Conservation (phyloP, 2,329 filamentous ascomycete species). For the Mollisiaceae sp. region DNA sequence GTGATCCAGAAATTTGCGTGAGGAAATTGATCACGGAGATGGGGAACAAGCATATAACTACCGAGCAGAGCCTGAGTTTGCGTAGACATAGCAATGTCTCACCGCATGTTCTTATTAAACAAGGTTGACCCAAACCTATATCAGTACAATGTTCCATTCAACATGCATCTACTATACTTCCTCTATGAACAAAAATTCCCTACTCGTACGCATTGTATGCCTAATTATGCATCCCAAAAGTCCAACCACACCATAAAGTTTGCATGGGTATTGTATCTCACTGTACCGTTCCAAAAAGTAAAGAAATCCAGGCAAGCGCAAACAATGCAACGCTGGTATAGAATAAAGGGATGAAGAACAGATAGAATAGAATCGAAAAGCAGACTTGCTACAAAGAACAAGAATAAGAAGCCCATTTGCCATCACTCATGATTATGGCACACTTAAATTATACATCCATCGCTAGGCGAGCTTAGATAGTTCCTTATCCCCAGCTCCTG, state of each 20-base stretch:
- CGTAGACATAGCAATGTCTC: no score
- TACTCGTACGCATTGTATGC: background rate
- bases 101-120: background rate
- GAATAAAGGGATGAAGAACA: slow-evolving; percentile 8
- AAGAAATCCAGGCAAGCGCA: slow-evolving; percentile 27
- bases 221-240: slow-evolving; percentile 3
- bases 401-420: background rate
- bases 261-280: slow-evolving; percentile 9
- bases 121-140: background rate
- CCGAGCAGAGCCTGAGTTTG: no score
- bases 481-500: slow-evolving; percentile 19
- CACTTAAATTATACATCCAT: slow-evolving; percentile 3
- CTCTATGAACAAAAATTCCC: slow-evolving; percentile 4
- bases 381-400: slow-evolving; percentile 16
- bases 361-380: slow-evolving; percentile 5
- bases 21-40: no score
- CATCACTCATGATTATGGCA: background rate
- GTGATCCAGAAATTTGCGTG: no score
- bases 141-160: background rate
- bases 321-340: slow-evolving; percentile 31
- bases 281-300: background rate
- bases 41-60: no score
- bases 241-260: background rate
- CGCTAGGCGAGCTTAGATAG: slow-evolving; percentile 7
- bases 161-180: slow-evolving; percentile 1